Base-by-base conservation (phyloP, 2,329 filamentous ascomycete genomes). In the Triangularia verruculosa region DNA sequence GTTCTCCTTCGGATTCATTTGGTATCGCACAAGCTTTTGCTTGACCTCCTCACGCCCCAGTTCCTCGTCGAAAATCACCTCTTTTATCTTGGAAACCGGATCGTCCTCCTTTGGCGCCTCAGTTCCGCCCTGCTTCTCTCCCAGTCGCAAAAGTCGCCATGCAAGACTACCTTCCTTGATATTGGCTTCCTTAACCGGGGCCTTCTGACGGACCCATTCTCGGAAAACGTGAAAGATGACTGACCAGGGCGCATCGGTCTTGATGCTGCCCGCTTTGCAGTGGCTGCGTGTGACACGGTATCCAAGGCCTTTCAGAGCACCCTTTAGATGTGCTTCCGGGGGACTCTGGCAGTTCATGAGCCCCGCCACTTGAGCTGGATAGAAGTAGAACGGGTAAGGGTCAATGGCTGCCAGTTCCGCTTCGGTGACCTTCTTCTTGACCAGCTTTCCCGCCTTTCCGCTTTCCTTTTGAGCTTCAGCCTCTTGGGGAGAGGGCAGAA, bases 171-270 rank as follows among this genome's bases (percentile, higher is more conserved):
- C 84, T 47, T 87, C 82, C 70, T 86, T 89, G 61, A 96, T 81
- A 20, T 86, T 86, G 1, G 85, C 85, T 34, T 88, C 85, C 73
- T 91, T 96, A 63, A 96, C 82, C 0, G 93, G 93, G 0, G 86
- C 83, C 71, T 89, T 90, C 73, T 96, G 92, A 24, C 89, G 85
- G 13, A 91, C 86, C 92, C 93, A 99, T 77, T 97, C 93, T 25
- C 91, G 85, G 86, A 98, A 95, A 27, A 98, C 81, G 74, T 96
- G 90, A 93, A 95, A 98, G 56, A 99, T 85, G 0, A 92, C 88
- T 4, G 82, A 82, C 93, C 93, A 99, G 0, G 93, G 91, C 13
- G 95, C 95, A 76, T 98, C 88, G 0, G 95, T 98, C 79, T 96
- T 96, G 76, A 98, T 88, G 72, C 91, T 95, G 25, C 93, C 94